Conservation (phyloP, 139 green algal genomes). For the Picochlorum sp. region DNA sequence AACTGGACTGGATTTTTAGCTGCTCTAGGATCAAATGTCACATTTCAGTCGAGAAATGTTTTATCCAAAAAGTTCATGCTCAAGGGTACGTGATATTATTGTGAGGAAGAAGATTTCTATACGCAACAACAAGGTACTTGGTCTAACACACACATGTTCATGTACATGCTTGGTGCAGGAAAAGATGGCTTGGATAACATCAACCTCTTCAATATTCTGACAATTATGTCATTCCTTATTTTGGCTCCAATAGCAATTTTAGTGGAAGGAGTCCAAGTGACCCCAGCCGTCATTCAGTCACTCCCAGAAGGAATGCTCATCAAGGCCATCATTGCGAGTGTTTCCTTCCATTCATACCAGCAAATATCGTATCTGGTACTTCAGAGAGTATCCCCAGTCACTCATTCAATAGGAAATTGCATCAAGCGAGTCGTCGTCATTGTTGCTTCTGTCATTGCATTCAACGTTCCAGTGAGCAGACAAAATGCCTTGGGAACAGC, state of each 20-base stretch:
- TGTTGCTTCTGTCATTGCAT: slow-evolving; percentile 81
- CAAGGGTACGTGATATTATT: slow-evolving; percentile 33
- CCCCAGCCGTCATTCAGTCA: slow-evolving; percentile 36
- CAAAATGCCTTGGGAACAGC: slow-evolving; percentile 54
- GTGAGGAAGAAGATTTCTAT: no score
- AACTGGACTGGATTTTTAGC: slow-evolving; percentile 77
- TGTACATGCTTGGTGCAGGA: slow-evolving; percentile 7
- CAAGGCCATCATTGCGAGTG: slow-evolving; percentile 44
- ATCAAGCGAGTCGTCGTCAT: slow-evolving; percentile 97
- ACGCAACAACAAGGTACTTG: not conserved
- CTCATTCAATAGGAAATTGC: slow-evolving; percentile 98
- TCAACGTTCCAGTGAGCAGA: slow-evolving; percentile 75
- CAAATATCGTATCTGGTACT: slow-evolving; percentile 84
- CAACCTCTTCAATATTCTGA: slow-evolving; percentile 93
- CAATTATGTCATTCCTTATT: slow-evolving; percentile 79
- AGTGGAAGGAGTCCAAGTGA: slow-evolving; percentile 62
- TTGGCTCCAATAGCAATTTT: slow-evolving; percentile 61
- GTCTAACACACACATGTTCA: not conserved
- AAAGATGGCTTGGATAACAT: slow-evolving; percentile 77
- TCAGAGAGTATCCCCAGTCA: slow-evolving; percentile 83
- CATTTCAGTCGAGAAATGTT: slow-evolving; percentile 95
- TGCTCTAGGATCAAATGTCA: slow-evolving; percentile 92
- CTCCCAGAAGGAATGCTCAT: slow-evolving; percentile 45
- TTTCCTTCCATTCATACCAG: slow-evolving; percentile 97
- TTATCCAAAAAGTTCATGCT: slow-evolving; percentile 97